These are phyloP conservation scores for Salix udensis DNA, from an alignment of 345 rosid genomes.

Conservation along the genomic window DNA sequence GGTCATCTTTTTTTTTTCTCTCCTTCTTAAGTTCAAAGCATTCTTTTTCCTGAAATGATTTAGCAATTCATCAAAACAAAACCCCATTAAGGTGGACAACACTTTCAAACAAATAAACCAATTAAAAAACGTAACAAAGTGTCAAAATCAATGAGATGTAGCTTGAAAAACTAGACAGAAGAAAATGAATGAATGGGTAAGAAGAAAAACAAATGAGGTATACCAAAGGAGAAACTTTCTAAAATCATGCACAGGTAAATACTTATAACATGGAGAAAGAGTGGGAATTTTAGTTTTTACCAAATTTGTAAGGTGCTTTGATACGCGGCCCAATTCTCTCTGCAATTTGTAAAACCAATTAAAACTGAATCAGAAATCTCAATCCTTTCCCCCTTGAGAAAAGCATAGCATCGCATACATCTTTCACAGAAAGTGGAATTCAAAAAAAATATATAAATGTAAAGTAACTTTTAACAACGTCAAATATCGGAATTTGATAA, in stretches of 20 bases:
- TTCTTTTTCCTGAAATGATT: slow-evolving; percentile 51
- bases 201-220: neutral
- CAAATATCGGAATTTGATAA: neutral
- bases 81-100: neutral
- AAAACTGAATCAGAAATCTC: slow-evolving; percentile 11
- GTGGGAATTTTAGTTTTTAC: slow-evolving; percentile 15
- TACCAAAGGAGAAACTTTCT: no score
- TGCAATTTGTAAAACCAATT: slow-evolving; percentile 29
- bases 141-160: neutral
- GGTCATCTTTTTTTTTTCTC: slow-evolving; percentile 26
- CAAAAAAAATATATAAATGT: neutral
- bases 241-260: neutral
- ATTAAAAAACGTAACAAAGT: neutral
- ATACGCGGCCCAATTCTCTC: slow-evolving; percentile 58
- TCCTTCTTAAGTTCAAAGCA: slow-evolving; percentile 55
- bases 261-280: neutral
- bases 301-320: slow-evolving; percentile 40
- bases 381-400: neutral
- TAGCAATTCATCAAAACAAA: neutral
- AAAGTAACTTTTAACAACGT: neutral
- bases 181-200: neutral
- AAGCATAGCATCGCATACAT: neutral
- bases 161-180: neutral
- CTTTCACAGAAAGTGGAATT: neutral
- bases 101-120: neutral